phyloP scores from a whole-genome alignment of 306 rosid genomes.

The Albizia julibrissin region DNA sequence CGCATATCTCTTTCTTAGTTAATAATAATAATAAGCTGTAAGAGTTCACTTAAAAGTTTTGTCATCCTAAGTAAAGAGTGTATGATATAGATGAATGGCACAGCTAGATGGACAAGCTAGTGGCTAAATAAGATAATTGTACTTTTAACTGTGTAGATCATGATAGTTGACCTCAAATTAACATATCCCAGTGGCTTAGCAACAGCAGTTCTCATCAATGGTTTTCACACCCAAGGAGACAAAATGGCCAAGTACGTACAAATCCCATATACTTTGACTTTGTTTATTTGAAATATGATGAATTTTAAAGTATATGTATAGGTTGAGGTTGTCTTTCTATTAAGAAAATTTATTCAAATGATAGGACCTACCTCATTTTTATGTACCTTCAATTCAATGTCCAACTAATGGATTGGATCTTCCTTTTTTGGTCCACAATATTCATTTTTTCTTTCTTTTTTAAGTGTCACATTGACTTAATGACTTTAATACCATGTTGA shows the following conservation, averaged over 20 bases:
- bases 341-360: too few species aligned
- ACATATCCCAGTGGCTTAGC: conserved; percentile 96
- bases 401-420: too few species aligned
- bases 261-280: background rate
- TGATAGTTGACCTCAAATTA: conserved; percentile 88
- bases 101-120: background rate
- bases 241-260: conserved; percentile 75
- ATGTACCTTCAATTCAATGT: too few species aligned
- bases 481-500: too few species aligned
- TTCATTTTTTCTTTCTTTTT: too few species aligned
- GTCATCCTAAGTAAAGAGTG: background rate
- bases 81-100: background rate
- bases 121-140: conserved; percentile 2
- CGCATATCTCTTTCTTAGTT: background rate
- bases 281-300: background rate
- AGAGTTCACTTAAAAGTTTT: background rate
- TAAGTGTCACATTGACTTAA: too few species aligned
- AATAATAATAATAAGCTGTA: background rate
- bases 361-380: too few species aligned
- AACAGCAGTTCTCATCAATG: conserved; percentile 94
- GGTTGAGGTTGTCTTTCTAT: too few species aligned
- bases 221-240: conserved; percentile 89
- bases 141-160: conserved; percentile 51
- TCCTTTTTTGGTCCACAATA: too few species aligned
- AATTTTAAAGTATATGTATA: too few species aligned